These are phyloP conservation scores for Globisporangium echinulatum DNA, from an alignment of 352 stramenopile genomes.

Conservation along the genomic window DNA sequence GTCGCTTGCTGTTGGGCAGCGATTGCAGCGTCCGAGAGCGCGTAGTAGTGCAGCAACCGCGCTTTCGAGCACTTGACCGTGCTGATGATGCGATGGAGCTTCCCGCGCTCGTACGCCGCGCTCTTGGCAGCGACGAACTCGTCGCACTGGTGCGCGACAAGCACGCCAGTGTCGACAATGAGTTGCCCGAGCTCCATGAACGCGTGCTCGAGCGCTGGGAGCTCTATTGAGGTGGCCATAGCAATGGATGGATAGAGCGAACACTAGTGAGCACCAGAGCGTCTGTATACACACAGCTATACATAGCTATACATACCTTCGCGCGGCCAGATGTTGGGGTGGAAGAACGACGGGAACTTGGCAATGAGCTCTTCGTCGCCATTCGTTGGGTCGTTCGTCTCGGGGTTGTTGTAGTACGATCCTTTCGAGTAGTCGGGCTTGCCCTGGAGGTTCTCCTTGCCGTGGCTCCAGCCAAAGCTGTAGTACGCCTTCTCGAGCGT, in stretches of 20 bases:
- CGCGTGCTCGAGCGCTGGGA: conserved; percentile 78
- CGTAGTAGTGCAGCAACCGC: conserved; percentile 95
- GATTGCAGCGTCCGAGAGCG: conserved; percentile 64
- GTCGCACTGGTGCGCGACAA: conserved; percentile 92
- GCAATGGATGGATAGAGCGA: neutral
- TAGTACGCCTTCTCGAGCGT: conserved; percentile 88
- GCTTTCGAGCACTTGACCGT: conserved; percentile 89
- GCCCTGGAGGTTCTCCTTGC: conserved; percentile 93
- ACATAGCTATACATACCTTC: conserved; percentile 12
- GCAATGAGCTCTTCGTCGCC: conserved; percentile 70
- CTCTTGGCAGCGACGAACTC: conserved; percentile 73
- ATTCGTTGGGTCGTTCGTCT: conserved; percentile 81
- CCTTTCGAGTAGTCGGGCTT: conserved; percentile 93
- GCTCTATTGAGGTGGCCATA: conserved; percentile 12
- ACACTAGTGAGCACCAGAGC: neutral
- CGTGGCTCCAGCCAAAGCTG: conserved; percentile 94
- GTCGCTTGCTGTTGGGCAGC: conserved; percentile 29
- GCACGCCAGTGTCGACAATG: conserved; percentile 88
- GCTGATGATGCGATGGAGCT: conserved; percentile 86
- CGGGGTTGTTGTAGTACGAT: conserved; percentile 96
- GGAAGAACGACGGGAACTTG: conserved; percentile 87
- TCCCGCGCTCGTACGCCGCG: conserved; percentile 70
- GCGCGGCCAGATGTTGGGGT: conserved; percentile 92
- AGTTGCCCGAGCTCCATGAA: conserved; percentile 91
- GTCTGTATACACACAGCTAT: neutral